A percentile compares a stretch with the other conserved stretches of the same genome.
phyloP scores from a whole-genome alignment of 768 basidiomycete species.

The Phanerochaete carnosa region DNA sequence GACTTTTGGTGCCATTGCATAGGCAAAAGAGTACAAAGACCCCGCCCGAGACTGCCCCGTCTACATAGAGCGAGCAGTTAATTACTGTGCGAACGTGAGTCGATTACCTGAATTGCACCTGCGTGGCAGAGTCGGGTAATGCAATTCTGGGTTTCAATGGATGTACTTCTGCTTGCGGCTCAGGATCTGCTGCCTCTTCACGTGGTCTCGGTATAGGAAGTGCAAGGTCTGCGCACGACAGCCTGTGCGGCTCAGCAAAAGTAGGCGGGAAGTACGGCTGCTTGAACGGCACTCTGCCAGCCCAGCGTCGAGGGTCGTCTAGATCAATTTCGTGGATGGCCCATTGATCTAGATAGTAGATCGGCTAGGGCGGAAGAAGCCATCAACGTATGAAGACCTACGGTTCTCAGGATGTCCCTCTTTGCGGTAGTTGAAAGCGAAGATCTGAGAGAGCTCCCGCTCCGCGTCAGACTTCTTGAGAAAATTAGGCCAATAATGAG shows the following conservation, averaged over 20 bases:
- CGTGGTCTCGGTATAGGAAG: slow-evolving; percentile 2
- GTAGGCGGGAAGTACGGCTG: slow-evolving; percentile 20
- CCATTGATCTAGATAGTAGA: slow-evolving; percentile 21
- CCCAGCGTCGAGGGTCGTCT: slow-evolving; percentile 13
- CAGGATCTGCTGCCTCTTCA: not conserved
- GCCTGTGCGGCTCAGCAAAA: not conserved
- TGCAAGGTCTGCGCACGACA: slow-evolving; percentile 6
- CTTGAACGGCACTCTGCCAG: slow-evolving; percentile 14
- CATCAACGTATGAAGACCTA: slow-evolving; percentile 4
- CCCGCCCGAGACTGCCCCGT: not conserved
- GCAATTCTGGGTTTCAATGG: not conserved
- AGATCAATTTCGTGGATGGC: slow-evolving; percentile 5
- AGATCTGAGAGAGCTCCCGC: slow-evolving; percentile 21
- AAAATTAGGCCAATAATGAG: slow-evolving; percentile 22
- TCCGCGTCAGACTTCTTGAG: slow-evolving; percentile 2
- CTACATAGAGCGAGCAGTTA: not conserved
- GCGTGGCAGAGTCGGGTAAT: not conserved
- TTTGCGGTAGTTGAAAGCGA: slow-evolving; percentile 24
- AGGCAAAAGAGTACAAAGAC: not conserved
- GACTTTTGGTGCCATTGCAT: not conserved
- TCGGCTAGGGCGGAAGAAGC: too few species aligned
- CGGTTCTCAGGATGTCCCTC: slow-evolving; percentile 22
- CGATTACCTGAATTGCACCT: not conserved
- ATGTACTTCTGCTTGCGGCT: not conserved
- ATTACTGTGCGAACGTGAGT: not conserved